Base-by-base conservation (phyloP, 257 asterid genomes). In the Nicotiana noctiflora region DNA sequence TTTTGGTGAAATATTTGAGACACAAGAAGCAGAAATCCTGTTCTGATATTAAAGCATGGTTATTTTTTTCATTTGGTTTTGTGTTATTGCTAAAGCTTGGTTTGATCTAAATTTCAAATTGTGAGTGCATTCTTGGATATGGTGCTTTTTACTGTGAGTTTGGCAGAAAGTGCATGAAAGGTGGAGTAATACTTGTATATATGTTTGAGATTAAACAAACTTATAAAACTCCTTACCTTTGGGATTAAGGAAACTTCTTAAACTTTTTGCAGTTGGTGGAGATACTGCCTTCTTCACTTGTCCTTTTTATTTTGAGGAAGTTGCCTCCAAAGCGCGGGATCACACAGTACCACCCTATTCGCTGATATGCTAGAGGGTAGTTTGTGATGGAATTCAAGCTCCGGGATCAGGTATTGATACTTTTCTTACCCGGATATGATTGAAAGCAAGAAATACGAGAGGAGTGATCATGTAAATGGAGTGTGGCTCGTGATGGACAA, bases 231-330 rank as follows among this genome's bases (percentile, higher is more conserved):
- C 74, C 46, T 60, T 77, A 37, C 2, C 10, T 37, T 63, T n/a
- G 31, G 14, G 40, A 46, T 49, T n/a, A 11, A 64, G 55, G 29
- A 64, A 59, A 23, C 40, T 2, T 57, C 15, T 40, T 11, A 4
- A 17, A 5, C 55, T 49, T 66, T 52, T 60, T 79, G 76, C 97
- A 95, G 98, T 88, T 95, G 25, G 97, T 91, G 86, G 98, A 95
- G 88, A 92, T 95, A 85, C 64, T 93, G 74, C 98, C 98, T 21
- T 95, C 98, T 56, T 87, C 97, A 0, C 97, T 95, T 29, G 98
- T 95, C 65, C 98, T 95, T 84, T 95, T 95, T 88, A 95, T 95
- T 83, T 87, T 95, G 92, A 88, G 98, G 82, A 95, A 95, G 88
- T 80, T 95, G 85, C 98, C 98, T 62, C 98, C 98, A 32, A 95